Conservation (phyloP, 2,329 filamentous ascomycete genomes). For the Colletotrichum sp. region DNA sequence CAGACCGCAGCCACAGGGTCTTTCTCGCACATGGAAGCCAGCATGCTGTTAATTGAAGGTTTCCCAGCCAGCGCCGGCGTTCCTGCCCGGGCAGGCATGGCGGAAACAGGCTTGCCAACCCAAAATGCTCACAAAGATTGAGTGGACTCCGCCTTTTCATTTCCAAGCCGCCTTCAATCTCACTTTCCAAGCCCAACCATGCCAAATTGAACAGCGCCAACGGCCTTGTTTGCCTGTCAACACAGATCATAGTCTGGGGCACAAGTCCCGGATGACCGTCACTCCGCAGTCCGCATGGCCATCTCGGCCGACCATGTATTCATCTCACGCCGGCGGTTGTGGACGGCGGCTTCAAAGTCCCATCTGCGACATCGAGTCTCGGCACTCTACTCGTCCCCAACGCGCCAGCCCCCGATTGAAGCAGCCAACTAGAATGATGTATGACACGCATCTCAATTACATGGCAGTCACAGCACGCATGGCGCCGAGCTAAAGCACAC, state of each 20-base stretch:
- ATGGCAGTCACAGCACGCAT: neutral
- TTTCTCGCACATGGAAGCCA: neutral
- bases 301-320: neutral
- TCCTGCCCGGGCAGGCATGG: neutral
- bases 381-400: neutral
- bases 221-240: neutral
- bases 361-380: neutral
- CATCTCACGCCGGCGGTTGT: neutral
- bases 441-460: neutral
- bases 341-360: neutral
- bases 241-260: neutral
- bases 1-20: neutral
- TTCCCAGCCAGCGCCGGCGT: neutral
- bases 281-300: neutral
- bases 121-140: neutral
- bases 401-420: neutral
- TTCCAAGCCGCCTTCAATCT: neutral
- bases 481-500: neutral
- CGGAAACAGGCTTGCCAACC: neutral
- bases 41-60: neutral
- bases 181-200: neutral
- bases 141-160: neutral
- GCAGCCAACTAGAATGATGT: neutral
- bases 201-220: neutral
- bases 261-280: neutral